A percentile compares a stretch with the other conserved stretches of the same genome.
phyloP scores from a whole-genome alignment of 2,329 filamentous ascomycete species.

The Lachnum nothofagi region DNA sequence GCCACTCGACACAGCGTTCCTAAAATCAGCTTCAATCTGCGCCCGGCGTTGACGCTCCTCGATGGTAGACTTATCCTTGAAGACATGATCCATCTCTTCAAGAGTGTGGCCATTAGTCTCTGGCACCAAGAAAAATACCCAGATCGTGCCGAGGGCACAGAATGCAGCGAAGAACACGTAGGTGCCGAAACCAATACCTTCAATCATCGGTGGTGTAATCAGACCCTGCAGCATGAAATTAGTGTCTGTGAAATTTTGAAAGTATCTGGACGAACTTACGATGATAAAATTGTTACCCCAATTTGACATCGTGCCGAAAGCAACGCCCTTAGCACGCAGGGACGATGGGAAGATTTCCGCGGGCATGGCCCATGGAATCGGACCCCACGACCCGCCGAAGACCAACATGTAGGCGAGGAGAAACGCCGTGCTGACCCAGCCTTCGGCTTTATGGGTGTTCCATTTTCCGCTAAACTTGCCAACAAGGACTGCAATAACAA shows the following conservation, averaged over 20 bases:
- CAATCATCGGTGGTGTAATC: conserved; percentile 40
- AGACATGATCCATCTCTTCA: conserved; percentile 45
- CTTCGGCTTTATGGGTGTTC: conserved; percentile 34
- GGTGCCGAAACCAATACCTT: conserved; percentile 43
- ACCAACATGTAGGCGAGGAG: conserved; percentile 31
- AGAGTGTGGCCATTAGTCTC: conserved; percentile 52
- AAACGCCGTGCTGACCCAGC: conserved; percentile 37
- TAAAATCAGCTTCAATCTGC: no score
- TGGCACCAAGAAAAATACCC: conserved; percentile 47
- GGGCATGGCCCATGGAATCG: conserved; percentile 34
- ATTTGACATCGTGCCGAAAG: conserved; percentile 40
- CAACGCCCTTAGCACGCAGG: conserved; percentile 37
- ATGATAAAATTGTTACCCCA: conserved; percentile 45
- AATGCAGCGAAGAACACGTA: conserved; percentile 54
- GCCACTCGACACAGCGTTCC: no score
- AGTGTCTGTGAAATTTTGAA: no score
- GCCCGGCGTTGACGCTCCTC: no score
- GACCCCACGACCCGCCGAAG: conserved; percentile 34
- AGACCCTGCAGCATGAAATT: conserved; percentile 28
- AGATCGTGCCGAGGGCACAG: conserved; percentile 42
- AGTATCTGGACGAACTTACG: no score
- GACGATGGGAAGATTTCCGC: conserved; percentile 38
- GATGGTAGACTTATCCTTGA: no score
- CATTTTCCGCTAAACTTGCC: conserved; percentile 37
- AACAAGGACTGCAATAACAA: conserved; percentile 43